These are phyloP conservation scores for Saturnispora quitensis DNA, from an alignment of 805 yeast genomes.

Conservation along the genomic window DNA sequence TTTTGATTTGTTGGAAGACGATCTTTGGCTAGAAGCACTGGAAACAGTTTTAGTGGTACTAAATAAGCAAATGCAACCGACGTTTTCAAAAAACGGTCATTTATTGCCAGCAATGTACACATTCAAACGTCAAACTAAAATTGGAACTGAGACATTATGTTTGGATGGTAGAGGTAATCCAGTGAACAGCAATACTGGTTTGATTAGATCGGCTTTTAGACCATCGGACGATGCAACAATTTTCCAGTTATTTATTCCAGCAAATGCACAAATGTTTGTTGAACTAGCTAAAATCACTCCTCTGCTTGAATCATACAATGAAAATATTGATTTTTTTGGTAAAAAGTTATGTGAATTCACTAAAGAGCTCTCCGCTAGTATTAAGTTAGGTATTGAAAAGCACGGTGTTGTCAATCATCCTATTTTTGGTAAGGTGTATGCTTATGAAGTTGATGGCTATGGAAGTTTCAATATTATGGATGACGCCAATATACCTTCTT, in stretches of 20 bases:
- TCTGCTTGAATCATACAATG: slow-evolving; percentile 16
- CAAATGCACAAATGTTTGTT: slow-evolving; percentile 65
- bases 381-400: slow-evolving; percentile 48
- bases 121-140: slow-evolving; percentile 64
- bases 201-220: slow-evolving; percentile 74
- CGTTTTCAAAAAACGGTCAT: slow-evolving; percentile 45
- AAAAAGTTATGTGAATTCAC: slow-evolving; percentile 22
- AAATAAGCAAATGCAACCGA: slow-evolving; percentile 50
- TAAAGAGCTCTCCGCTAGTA: slow-evolving; percentile 30
- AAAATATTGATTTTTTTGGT: background rate
- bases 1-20: slow-evolving; percentile 35
- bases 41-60: slow-evolving; percentile 43
- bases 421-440: slow-evolving; percentile 65
- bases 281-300: slow-evolving; percentile 40
- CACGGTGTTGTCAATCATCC: slow-evolving; percentile 65
- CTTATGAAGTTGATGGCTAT: slow-evolving; percentile 84
- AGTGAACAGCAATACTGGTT: slow-evolving; percentile 57
- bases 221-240: slow-evolving; percentile 85
- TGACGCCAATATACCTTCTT: slow-evolving; percentile 84
- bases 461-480: slow-evolving; percentile 73
- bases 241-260: slow-evolving; percentile 77
- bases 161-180: slow-evolving; percentile 80
- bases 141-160: slow-evolving; percentile 76
- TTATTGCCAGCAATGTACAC: slow-evolving; percentile 45
- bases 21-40: slow-evolving; percentile 52